Base-by-base conservation (phyloP, 306 rosid genomes). In the Ammopiptanthus mongolicus region DNA sequence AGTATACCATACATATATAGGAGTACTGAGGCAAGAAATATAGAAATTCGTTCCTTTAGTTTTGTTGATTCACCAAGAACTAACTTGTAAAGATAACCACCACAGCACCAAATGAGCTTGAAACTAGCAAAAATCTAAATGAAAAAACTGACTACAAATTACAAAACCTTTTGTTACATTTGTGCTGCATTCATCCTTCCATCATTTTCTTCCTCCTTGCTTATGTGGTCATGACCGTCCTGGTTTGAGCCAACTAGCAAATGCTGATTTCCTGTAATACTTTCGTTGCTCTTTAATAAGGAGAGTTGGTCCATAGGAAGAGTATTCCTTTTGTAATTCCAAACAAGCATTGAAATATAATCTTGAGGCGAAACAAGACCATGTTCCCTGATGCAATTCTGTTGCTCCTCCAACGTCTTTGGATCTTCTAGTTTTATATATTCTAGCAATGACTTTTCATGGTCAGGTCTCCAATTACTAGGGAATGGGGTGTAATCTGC, bases 331-430 rank as follows among this genome's bases (percentile, higher is more conserved):
- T 94, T 94, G 81, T 91, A 91, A 82, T 94, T 94, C 98, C 98
- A 94, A 46, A 94, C 98, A 79, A 94, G 98, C 96, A 91, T 91
- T 47, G 98, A 94, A 70, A 88, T 81, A 74, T 91, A 91, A 82
- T 94, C 97, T 78, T 94, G 98, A 39, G 97, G 95, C 13, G 96
- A 74, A 74, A 94, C 89, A 76, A 91, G 98, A 46, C 98, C 98
- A 64, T 86, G 89, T 67, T 94, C 95, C 77, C 56, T 63, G 33
- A 88, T 90, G 82, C 84, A 73, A 63, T 83, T 68, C 81, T 65
- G 80, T 46, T 90, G 97, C 67, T 88, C 96, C 85, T 91, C 96
- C 50, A 88, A 50, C 19, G 93, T 91, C 73, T 80, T 87, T 36
- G 91, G 96, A 89, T 94, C 91, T 74, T 85, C 97, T 3, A 91